Base-by-base conservation (phyloP, 2,329 filamentous ascomycete genomes). In the Podosphaera aphanis region DNA sequence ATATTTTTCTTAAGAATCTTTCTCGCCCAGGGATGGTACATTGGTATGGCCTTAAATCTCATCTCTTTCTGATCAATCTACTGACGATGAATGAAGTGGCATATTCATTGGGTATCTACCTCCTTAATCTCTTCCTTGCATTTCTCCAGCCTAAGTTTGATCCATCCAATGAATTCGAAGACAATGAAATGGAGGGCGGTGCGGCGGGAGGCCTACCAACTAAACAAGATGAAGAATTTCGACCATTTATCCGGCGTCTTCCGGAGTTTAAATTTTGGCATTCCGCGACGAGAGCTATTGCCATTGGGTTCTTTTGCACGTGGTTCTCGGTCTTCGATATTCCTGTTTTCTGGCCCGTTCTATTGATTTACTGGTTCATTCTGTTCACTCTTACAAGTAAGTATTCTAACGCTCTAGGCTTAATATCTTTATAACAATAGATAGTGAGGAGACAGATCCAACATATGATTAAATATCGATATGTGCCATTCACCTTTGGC, bases 191-290 rank as follows among this genome's bases (percentile, higher is more conserved):
- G 72, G 90, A 98, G 64, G 88, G 94, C 56, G 90, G 90, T 50
- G 73, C 83, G 15, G 75, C 76, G 23, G 79, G 79, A 46, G 74
- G 75, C 21, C 75, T 98, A 38, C 90, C 90, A 20, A 95, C 85
- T 48, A 94, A 93, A 67, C 78, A 84, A 56, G 88, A 95, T 59
- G 86, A 98, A 59, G 90, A 98, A 67, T 98, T 98, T 70, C 77
- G 85, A 52, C 90, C 90, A 2, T 98, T 98, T 60, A 94, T 98
- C 61, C 77, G 90, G 59, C 75, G 90, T 49, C 75, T 98, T 20
- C 90, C 90, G 47, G 90, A 98, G 66, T 98, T 98, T 74, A 98
- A 98, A 73, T 98, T 98, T 70, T 98, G 90, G 90, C 84, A 94
- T 67, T 81, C 83, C 57, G 85, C 88, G 46, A 95, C 88, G 47